These are phyloP conservation scores for Scutellaria barbata DNA, from an alignment of 257 asterid genomes.

Conservation along the genomic window DNA sequence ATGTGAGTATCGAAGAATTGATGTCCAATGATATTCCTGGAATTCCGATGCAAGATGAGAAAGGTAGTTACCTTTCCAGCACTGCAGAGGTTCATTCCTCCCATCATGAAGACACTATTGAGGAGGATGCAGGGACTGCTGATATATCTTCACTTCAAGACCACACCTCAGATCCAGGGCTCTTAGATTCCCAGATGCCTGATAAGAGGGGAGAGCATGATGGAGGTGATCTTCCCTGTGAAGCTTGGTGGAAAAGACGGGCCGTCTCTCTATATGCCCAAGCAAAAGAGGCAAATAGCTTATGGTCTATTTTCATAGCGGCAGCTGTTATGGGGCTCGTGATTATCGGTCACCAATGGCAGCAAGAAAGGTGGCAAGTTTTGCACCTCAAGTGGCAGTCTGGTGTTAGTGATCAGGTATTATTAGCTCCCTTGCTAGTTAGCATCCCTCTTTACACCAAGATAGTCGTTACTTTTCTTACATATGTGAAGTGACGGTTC, in stretches of 20 bases:
- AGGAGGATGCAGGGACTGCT: slow-evolving; percentile 43
- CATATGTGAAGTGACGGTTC: not conserved
- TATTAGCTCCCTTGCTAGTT: not conserved
- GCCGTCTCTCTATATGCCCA: slow-evolving; percentile 64
- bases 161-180: slow-evolving; percentile 42
- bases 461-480: not conserved
- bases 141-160: slow-evolving; percentile 43
- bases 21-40: slow-evolving; percentile 47
- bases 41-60: slow-evolving; percentile 41
- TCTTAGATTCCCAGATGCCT: slow-evolving; percentile 39
- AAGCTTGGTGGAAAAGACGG: slow-evolving; percentile 92
- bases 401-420: slow-evolving; percentile 63
- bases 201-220: slow-evolving; percentile 47
- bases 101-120: slow-evolving; percentile 42
- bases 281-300: slow-evolving; percentile 79
- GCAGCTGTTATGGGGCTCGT: slow-evolving; percentile 93
- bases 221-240: slow-evolving; percentile 67
- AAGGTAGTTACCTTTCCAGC: slow-evolving; percentile 46
- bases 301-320: slow-evolving; percentile 86
- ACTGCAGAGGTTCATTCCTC: slow-evolving; percentile 48
- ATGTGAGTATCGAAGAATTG: slow-evolving; percentile 33
- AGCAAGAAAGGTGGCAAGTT: slow-evolving; percentile 76
- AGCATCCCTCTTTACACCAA: not conserved
- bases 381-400: slow-evolving; percentile 69
- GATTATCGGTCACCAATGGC: slow-evolving; percentile 83